Evolutionary conservation across 371 early-diverging fungal species (phyloP).

Genomic region (Vairimorpha apis): DNA sequence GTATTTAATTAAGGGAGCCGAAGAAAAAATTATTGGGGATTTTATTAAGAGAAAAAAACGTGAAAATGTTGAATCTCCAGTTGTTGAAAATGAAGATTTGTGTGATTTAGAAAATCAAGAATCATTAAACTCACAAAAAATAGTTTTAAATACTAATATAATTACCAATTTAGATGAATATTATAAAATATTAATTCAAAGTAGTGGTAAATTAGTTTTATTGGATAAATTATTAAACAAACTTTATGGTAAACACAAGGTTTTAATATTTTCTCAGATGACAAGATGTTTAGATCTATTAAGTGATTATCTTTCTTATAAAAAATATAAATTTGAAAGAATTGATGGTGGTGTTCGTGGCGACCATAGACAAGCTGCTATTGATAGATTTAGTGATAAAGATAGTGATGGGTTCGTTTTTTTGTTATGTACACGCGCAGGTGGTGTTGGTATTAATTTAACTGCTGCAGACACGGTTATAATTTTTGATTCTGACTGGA

Average conservation of each 20-base stretch:
- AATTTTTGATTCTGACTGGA: constrained; percentile 89
- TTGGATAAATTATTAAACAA: constrained; percentile 78
- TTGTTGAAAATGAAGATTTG: constrained; percentile 4
- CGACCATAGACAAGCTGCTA: constrained; percentile 81
- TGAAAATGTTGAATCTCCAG: constrained; percentile 17
- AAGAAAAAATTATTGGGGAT: constrained; percentile 64
- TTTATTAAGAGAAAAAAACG: constrained; percentile 46
- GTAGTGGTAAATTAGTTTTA: constrained; percentile 94
- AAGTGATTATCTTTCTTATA: constrained; percentile 84
- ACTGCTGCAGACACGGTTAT: constrained; percentile 87
- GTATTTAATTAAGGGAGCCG: constrained; percentile 83
- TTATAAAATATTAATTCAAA: constrained; percentile 69
- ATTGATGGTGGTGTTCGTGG: constrained; percentile 77
- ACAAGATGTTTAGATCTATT: constrained; percentile 90
- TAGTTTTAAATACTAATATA: neutral
- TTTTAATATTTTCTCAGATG: constrained; percentile 95
- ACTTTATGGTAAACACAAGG: constrained; percentile 81
- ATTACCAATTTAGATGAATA: constrained; percentile 48
- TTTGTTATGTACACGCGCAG: constrained; percentile 79
- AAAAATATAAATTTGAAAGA: constrained; percentile 72
- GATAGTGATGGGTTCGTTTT: constrained; percentile 75
- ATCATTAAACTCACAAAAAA: neutral
- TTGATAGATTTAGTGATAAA: constrained; percentile 76
- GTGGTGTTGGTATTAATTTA: constrained; percentile 88
- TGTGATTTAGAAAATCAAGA: neutral